These are phyloP conservation scores for Chrysanthemum seticuspe DNA, from an alignment of 129 eudicot genomes.

Conservation along the genomic window DNA sequence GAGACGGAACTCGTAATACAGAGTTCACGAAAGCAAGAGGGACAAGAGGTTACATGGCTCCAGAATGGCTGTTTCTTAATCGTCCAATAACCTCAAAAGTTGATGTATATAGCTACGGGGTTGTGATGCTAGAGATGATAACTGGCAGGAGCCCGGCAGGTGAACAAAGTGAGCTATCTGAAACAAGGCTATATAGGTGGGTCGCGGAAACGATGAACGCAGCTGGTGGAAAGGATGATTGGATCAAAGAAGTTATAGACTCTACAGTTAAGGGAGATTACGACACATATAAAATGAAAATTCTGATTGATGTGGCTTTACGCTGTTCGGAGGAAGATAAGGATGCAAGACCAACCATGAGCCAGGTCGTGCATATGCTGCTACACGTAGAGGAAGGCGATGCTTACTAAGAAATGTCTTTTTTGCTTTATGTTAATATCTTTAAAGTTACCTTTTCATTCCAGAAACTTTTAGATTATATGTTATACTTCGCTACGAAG, in stretches of 20 bases:
- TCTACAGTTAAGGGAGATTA: conserved; percentile 11
- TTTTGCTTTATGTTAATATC: neutral
- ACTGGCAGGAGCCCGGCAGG: conserved; percentile 35
- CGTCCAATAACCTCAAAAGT: conserved; percentile 54
- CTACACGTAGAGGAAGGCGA: conserved; percentile 22
- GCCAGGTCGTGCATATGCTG: conserved; percentile 40
- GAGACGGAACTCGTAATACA: conserved; percentile 23
- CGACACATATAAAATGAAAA: conserved; percentile 23
- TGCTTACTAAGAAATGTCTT: neutral
- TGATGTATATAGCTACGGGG: conserved; percentile 53
- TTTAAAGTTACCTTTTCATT: neutral
- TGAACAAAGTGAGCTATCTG: conserved; percentile 10
- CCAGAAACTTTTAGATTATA: neutral
- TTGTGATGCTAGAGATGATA: conserved; percentile 47
- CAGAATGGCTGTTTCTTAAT: conserved; percentile 49
- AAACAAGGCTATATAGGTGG: conserved; percentile 34
- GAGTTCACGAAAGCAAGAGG: conserved; percentile 49
- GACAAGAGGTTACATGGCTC: conserved; percentile 73
- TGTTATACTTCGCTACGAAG: neutral
- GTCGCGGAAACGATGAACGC: conserved; percentile 29
- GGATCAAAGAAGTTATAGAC: conserved; percentile 33
- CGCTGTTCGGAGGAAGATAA: conserved; percentile 37
- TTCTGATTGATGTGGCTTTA: conserved; percentile 24
- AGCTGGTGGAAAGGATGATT: conserved; percentile 3
- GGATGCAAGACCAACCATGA: conserved; percentile 46